Evolutionary conservation across 129 eudicot genomes (phyloP).

Genomic region (Pittosporum tobira): DNA sequence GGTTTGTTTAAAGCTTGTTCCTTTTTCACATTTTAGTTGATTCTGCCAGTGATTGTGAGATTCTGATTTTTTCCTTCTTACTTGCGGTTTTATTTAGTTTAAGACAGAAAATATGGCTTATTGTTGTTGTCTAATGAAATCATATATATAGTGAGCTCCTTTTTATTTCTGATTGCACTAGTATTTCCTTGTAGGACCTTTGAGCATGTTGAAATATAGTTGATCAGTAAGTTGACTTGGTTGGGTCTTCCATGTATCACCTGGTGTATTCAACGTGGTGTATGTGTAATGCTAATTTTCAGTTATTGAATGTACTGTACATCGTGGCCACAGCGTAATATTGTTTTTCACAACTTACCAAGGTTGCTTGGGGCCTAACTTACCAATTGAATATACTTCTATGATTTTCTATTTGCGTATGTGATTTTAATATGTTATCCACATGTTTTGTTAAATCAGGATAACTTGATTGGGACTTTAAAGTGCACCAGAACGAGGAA

Average conservation of each 20-base stretch:
- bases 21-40: neutral
- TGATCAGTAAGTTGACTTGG: no score
- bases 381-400: neutral
- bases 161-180: no score
- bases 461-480: neutral
- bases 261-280: no score
- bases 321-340: neutral
- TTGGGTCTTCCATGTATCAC: no score
- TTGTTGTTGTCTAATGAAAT: neutral
- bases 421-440: neutral
- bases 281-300: no score
- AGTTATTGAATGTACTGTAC: neutral
- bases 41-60: neutral
- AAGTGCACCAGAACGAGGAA: neutral
- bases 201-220: no score
- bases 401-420: neutral
- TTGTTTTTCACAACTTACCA: neutral
- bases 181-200: no score
- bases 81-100: no score
- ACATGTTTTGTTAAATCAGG: constrained; percentile 29
- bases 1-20: neutral
- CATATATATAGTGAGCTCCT: neutral
- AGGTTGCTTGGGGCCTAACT: neutral
- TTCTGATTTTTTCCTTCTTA: neutral
- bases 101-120: neutral